These are phyloP conservation scores for Mariannaea elegans DNA, from an alignment of 2,329 filamentous ascomycete species.

Conservation along the genomic window DNA sequence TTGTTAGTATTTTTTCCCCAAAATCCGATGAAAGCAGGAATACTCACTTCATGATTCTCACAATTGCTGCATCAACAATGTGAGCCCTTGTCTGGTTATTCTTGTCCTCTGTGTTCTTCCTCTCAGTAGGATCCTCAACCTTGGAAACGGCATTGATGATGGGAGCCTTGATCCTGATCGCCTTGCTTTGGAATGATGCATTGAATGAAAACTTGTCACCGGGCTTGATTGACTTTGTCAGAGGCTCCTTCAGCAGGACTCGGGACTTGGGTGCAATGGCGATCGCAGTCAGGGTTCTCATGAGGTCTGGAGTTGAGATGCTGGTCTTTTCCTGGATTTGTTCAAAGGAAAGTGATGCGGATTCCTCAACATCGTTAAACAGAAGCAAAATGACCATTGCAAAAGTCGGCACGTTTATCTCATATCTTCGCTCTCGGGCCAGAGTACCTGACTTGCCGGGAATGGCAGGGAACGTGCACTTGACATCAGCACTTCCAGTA, in stretches of 20 bases:
- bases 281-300: slow-evolving; percentile 81
- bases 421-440: slow-evolving; percentile 77
- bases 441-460: slow-evolving; percentile 72
- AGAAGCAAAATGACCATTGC: slow-evolving; percentile 89
- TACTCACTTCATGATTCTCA: slow-evolving; percentile 86
- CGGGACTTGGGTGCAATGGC: slow-evolving; percentile 85
- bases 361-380: slow-evolving; percentile 79
- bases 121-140: slow-evolving; percentile 78
- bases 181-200: slow-evolving; percentile 79
- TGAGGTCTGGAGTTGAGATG: slow-evolving; percentile 78
- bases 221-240: slow-evolving; percentile 78
- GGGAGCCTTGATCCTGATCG: slow-evolving; percentile 88
- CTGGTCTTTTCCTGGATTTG: slow-evolving; percentile 86
- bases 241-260: slow-evolving; percentile 82
- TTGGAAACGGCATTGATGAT: slow-evolving; percentile 84
- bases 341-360: slow-evolving; percentile 66
- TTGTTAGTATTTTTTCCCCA: slow-evolving; percentile 21
- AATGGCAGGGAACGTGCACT: slow-evolving; percentile 78
- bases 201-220: slow-evolving; percentile 88
- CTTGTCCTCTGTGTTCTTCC: slow-evolving; percentile 77
- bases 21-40: neutral
- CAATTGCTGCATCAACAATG: slow-evolving; percentile 79
- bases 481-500: slow-evolving; percentile 84
- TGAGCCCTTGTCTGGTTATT: slow-evolving; percentile 77
- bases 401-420: slow-evolving; percentile 91